Conservation (phyloP, 2,329 filamentous ascomycete genomes). For the Beauveria pseudobassiana region DNA sequence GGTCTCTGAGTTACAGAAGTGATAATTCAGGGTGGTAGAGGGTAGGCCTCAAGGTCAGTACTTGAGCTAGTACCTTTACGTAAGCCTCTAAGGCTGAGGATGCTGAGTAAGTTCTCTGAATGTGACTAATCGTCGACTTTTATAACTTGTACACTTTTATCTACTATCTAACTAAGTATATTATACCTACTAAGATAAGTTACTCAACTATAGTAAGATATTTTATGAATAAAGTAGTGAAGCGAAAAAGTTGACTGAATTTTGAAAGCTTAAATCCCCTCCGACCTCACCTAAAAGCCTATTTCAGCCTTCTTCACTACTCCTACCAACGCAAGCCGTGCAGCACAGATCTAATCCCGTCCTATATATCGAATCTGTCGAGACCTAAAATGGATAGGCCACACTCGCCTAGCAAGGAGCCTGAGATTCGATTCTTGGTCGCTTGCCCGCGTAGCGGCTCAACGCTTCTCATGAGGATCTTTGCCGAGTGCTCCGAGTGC, state of each 20-base stretch:
- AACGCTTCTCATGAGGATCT: background rate
- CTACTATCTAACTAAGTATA: no score
- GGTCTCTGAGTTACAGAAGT: background rate
- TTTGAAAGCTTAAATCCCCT: background rate
- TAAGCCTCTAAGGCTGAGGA: background rate
- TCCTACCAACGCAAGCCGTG: no score
- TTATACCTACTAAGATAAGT: no score
- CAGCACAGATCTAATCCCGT: no score
- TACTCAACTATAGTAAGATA: no score
- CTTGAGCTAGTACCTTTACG: background rate
- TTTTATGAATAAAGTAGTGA: background rate
- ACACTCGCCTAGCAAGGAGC: background rate
- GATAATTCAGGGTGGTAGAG: background rate
- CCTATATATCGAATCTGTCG: background rate
- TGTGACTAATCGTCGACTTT: no score
- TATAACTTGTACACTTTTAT: no score
- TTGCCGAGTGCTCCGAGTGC: background rate
- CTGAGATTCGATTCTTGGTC: background rate
- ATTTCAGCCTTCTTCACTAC: background rate
- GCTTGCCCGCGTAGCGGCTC: background rate
- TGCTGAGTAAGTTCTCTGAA: no score
- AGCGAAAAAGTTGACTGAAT: background rate
- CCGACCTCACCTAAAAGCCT: no score
- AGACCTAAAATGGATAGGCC: background rate
- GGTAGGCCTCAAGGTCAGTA: background rate